phyloP scores from a whole-genome alignment of 2,329 filamentous ascomycete species.

The Neofusicoccum kwambonambiense region DNA sequence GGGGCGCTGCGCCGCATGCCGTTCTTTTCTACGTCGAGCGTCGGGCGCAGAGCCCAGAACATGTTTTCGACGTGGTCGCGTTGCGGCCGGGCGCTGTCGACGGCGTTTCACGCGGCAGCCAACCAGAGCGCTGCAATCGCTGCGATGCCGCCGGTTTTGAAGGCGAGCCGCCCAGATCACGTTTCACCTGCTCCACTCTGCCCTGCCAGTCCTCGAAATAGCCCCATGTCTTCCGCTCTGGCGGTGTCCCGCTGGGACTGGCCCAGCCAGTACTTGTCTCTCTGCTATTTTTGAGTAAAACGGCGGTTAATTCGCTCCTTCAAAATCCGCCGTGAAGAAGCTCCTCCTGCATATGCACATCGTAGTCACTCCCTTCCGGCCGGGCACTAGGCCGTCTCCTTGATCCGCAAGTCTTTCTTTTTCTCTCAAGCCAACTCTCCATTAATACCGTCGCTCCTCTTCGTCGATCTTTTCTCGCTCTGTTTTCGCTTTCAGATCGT shows the following conservation, averaged over 20 bases:
- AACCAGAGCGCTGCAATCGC: neutral
- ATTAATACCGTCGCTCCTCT: slow-evolving; percentile 23
- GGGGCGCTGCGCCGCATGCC: neutral
- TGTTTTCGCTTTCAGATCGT: slow-evolving; percentile 35
- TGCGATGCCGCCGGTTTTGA: neutral
- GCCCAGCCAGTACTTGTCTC: slow-evolving; percentile 33
- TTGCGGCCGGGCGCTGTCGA: neutral
- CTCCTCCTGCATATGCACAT: slow-evolving; percentile 23
- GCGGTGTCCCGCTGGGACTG: slow-evolving; percentile 21
- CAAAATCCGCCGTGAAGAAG: slow-evolving; percentile 34
- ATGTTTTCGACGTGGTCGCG: slow-evolving; percentile 3
- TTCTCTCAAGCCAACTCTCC: slow-evolving; percentile 26
- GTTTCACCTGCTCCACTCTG: slow-evolving; percentile 9
- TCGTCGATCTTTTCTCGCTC: slow-evolving; percentile 15
- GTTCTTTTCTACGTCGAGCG: slow-evolving; percentile 7
- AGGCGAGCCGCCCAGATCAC: slow-evolving; percentile 16
- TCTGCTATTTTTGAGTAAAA: slow-evolving; percentile 34
- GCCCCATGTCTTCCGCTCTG: neutral
- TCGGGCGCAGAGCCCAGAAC: slow-evolving; percentile 3
- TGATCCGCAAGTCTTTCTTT: slow-evolving; percentile 22
- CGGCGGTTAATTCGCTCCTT: slow-evolving; percentile 38
- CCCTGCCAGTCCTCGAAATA: slow-evolving; percentile 18
- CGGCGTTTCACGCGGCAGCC: slow-evolving; percentile 12
- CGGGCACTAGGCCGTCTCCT: slow-evolving; percentile 4
- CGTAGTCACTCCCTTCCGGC: slow-evolving; percentile 19